Conservation (phyloP, 352 stramenopile species). For the Peronospora farinosa region DNA sequence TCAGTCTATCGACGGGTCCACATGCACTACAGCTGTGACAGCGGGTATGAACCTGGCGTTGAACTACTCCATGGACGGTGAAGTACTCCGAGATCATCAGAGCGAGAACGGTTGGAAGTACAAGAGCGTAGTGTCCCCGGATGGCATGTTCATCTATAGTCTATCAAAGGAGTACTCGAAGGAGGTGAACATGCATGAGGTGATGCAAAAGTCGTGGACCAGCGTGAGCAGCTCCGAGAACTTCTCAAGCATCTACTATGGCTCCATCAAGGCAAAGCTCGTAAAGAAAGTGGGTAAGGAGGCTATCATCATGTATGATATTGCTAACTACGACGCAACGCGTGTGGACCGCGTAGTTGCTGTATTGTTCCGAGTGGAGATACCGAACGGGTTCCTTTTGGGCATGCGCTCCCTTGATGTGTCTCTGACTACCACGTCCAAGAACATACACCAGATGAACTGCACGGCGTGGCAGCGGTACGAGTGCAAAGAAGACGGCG, state of each 20-base stretch:
- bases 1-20: conserved; percentile 15
- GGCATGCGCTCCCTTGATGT: conserved; percentile 26
- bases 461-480: conserved; percentile 32
- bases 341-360: conserved; percentile 32
- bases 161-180: conserved; percentile 29
- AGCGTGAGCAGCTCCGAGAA: conserved; percentile 27
- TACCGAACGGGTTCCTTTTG: conserved; percentile 29
- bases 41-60: conserved; percentile 19
- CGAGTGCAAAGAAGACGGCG: conserved; percentile 20
- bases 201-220: conserved; percentile 27
- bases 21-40: conserved; percentile 17
- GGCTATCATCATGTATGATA: conserved; percentile 31
- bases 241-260: conserved; percentile 31
- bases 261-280: conserved; percentile 26
- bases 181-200: conserved; percentile 26
- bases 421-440: neutral
- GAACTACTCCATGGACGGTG: conserved; percentile 25
- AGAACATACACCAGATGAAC: conserved; percentile 24
- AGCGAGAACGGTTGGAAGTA: conserved; percentile 31
- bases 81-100: conserved; percentile 28
- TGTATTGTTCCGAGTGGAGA: conserved; percentile 24
- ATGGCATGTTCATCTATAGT: conserved; percentile 28
- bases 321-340: conserved; percentile 27
- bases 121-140: conserved; percentile 23
- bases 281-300: conserved; percentile 30